phyloP scores from a whole-genome alignment of 257 asterid species.

The Solanum etuberosum region DNA sequence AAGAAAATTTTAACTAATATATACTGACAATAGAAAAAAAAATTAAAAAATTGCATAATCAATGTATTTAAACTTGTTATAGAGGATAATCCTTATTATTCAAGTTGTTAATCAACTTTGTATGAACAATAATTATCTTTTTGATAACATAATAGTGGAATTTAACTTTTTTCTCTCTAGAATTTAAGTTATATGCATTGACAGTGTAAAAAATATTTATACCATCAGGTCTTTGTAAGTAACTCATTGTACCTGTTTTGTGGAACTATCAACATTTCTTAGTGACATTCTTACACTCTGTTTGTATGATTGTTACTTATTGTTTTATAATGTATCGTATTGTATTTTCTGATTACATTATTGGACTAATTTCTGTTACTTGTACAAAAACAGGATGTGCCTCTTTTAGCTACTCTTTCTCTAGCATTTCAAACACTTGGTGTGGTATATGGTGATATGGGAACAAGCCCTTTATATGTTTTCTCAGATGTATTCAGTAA shows the following conservation, averaged over 20 bases:
- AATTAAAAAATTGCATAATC: neutral
- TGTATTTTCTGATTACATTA: neutral
- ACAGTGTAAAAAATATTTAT: neutral
- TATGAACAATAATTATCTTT: neutral
- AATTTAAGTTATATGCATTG: neutral
- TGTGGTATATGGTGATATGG: conserved; percentile 97
- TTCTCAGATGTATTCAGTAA: conserved; percentile 84
- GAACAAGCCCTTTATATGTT: conserved; percentile 87
- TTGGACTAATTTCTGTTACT: neutral
- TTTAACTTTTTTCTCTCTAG: neutral
- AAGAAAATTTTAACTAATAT: neutral
- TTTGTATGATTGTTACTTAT: no score
- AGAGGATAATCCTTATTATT: neutral
- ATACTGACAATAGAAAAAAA: neutral
- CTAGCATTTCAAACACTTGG: conserved; percentile 96
- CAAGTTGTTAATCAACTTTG: neutral
- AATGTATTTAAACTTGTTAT: neutral
- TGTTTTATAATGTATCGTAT: neutral
- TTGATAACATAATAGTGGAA: neutral
- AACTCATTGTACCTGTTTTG: neutral
- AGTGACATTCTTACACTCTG: neutral
- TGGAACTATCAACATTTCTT: neutral
- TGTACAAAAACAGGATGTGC: conserved; percentile 38
- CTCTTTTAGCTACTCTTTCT: conserved; percentile 56
- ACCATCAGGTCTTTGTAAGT: neutral